A percentile compares a stretch with the other conserved stretches of the same genome.
These are phyloP conservation scores for Ophiognomonia clavigignenti-juglandacearum DNA, from an alignment of 2,329 filamentous ascomycete species.

Conservation along the genomic window DNA sequence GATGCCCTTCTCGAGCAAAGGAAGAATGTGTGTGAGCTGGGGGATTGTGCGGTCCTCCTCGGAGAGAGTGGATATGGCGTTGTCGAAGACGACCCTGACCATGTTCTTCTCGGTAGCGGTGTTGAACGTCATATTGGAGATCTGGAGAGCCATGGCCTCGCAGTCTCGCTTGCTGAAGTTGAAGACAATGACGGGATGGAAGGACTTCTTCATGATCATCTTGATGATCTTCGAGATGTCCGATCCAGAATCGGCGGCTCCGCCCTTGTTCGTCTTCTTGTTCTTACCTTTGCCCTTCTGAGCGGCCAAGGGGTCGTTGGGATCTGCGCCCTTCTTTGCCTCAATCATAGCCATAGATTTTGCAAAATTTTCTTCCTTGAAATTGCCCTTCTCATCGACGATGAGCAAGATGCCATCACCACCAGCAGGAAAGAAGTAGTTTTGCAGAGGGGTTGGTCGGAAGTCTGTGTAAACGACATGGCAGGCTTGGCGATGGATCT, in stretches of 20 bases:
- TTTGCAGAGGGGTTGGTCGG: constrained; percentile 89
- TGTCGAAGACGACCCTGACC: constrained; percentile 91
- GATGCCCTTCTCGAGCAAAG: constrained; percentile 83
- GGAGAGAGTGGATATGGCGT: constrained; percentile 85
- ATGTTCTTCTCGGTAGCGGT: constrained; percentile 92
- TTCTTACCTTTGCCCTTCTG: constrained; percentile 84
- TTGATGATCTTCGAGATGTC: constrained; percentile 98
- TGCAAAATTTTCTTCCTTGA: constrained; percentile 96
- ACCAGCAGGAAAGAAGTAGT: constrained; percentile 94
- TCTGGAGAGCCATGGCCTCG: constrained; percentile 81
- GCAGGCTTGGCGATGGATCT: constrained; percentile 94
- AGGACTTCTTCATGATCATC: constrained; percentile 98
- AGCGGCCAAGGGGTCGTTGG: constrained; percentile 73
- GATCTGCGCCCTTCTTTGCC: constrained; percentile 80
- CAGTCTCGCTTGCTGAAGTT: constrained; percentile 99
- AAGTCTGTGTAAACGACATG: constrained; percentile 99
- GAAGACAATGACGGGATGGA: constrained; percentile 98
- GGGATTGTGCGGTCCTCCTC: constrained; percentile 85
- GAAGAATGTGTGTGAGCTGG: constrained; percentile 87
- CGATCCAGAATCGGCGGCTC: constrained; percentile 61
- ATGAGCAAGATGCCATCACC: constrained; percentile 90
- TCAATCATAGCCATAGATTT: constrained; percentile 89
- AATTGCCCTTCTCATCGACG: constrained; percentile 94
- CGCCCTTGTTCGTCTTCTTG: constrained; percentile 87
- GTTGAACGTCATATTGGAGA: constrained; percentile 88